phyloP scores from a whole-genome alignment of 805 yeast species.

The Suhomyces faveliae region DNA sequence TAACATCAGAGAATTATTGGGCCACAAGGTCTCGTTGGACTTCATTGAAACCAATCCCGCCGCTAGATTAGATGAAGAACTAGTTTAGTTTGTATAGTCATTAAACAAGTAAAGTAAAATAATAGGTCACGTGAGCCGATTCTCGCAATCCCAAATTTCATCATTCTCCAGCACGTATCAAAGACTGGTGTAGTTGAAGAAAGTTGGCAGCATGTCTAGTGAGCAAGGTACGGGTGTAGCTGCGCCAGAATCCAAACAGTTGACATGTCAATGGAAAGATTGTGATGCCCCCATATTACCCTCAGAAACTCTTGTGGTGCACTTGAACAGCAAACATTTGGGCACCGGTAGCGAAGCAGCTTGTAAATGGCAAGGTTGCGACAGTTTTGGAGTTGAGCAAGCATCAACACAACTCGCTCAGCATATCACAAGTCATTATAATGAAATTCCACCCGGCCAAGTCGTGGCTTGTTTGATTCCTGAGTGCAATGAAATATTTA shows the following conservation, averaged over 20 bases:
- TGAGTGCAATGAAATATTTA: conserved; percentile 57
- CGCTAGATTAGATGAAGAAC: conserved; percentile 79
- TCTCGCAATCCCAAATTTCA: no score
- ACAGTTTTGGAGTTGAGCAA: conserved; percentile 49
- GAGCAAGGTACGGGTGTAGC: background rate
- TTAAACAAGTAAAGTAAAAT: no score
- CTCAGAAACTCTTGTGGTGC: conserved; percentile 25
- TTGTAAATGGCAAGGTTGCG: conserved; percentile 65
- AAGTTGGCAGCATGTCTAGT: background rate
- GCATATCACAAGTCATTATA: conserved; percentile 65
- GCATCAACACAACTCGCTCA: conserved; percentile 57
- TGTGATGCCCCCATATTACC: background rate
- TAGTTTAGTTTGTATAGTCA: conserved; percentile 23
- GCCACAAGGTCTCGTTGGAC: conserved; percentile 93
- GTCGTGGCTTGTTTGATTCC: conserved; percentile 51
- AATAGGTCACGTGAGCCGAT: background rate
- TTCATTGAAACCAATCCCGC: conserved; percentile 96
- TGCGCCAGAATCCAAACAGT: background rate
- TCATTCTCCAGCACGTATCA: background rate
- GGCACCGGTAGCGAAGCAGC: conserved; percentile 14
- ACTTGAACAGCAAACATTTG: conserved; percentile 31
- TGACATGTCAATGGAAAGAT: conserved; percentile 31
- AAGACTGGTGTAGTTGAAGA: background rate
- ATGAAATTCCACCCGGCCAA: conserved; percentile 54
- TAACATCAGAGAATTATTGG: conserved; percentile 93